These are phyloP conservation scores for Hyaloperonospora brassicae DNA, from an alignment of 352 stramenopile species.

Conservation along the genomic window DNA sequence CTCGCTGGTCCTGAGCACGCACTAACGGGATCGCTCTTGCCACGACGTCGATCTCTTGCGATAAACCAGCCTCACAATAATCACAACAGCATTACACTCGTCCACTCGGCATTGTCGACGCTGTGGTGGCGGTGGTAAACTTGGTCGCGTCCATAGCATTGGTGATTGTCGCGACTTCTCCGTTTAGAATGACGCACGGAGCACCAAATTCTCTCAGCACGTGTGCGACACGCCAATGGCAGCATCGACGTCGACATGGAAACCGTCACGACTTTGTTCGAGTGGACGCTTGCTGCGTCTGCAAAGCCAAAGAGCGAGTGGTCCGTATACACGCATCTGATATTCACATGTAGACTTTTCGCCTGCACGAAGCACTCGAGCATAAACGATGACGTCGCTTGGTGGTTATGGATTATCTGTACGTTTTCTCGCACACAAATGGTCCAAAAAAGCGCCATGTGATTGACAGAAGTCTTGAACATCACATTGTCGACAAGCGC, in stretches of 20 bases:
- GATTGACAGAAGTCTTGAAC: slow-evolving; percentile 89
- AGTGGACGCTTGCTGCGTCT: slow-evolving; percentile 87
- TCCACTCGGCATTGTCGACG: slow-evolving; percentile 1
- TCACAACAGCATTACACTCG: slow-evolving; percentile 88
- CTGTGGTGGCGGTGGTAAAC: slow-evolving; percentile 81
- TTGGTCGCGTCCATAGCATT: slow-evolving; percentile 95
- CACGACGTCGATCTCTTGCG: slow-evolving; percentile 96
- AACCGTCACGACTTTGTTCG: slow-evolving; percentile 92
- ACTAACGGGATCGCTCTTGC: slow-evolving; percentile 87
- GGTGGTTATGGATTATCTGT: slow-evolving; percentile 94
- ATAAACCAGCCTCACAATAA: slow-evolving; percentile 94
- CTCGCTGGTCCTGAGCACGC: slow-evolving; percentile 71
- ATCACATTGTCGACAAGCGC: slow-evolving; percentile 92
- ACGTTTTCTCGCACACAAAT: slow-evolving; percentile 93
- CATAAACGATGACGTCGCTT: slow-evolving; percentile 91
- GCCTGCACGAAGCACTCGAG: slow-evolving; percentile 93
- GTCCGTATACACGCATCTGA: slow-evolving; percentile 91
- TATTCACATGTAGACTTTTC: slow-evolving; percentile 70
- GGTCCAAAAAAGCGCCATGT: slow-evolving; percentile 87
- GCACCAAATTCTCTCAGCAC: slow-evolving; percentile 93
- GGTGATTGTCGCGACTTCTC: slow-evolving; percentile 90
- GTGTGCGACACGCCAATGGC: slow-evolving; percentile 94
- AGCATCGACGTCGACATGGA: slow-evolving; percentile 92
- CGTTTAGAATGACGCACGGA: slow-evolving; percentile 83
- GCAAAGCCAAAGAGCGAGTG: slow-evolving; percentile 97